Evolutionary conservation across 768 basidiomycete species (phyloP), one percentile per base, ranked within the genome.

Genomic region (Mycena floridula): DNA sequence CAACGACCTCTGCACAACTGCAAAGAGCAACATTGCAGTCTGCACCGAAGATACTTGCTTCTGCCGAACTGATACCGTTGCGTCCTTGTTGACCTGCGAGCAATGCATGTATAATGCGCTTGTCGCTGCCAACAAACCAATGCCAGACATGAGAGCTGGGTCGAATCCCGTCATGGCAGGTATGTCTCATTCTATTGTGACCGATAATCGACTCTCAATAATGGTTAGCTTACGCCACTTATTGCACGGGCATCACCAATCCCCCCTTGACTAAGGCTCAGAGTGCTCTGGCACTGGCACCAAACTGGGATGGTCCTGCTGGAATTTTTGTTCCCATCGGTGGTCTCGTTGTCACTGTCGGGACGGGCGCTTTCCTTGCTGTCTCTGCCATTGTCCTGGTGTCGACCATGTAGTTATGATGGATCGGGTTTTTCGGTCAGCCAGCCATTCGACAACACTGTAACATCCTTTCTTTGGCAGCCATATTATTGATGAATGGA

Each of bases 61-160:
- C 21, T 89, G 86, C 67, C 53, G 47, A 15, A 47, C 61, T 12
- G 55, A 47, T 7, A 73, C 73, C 3, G 67, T 77, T 25, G 45
- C 58, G 1, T 51, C 63, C 1, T 60, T 89, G 44, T 61, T 68
- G 2, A 40, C 54, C 25, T 85, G 85, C 62, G 74, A 89, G 59
- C 77, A 81, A 54, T 89, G 85, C 67, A 74, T 83, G 71, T 80
- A 83, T 55, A 58, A 61, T 32, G 63, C 65, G 45, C 62, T 86
- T 22, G 72, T 89, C 50, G 54, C 55, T 7, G 61, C 62, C 26
- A 81, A 81, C 55, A 56, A 67, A 44, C 67, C 58, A 20, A 61
- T 68, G 45, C 68, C 73, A 8, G 77, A 83, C 57, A 62, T 67
- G 40, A 67, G 69, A 13, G 76, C 74, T 4, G 86, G 85, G 7